phyloP scores from a whole-genome alignment of 306 rosid species.

The Rubus parviflorus region DNA sequence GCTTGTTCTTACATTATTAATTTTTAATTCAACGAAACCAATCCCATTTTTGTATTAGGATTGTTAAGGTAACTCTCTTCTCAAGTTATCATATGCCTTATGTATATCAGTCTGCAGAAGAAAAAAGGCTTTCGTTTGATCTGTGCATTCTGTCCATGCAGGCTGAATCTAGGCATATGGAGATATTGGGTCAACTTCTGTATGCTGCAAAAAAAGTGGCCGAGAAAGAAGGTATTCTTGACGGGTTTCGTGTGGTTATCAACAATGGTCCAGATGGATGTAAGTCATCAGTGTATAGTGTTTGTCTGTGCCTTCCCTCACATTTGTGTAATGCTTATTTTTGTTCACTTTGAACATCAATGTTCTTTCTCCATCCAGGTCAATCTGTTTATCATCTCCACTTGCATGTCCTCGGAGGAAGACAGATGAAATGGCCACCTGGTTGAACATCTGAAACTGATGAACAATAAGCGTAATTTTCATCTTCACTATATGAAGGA shows the following conservation, averaged over 20 bases:
- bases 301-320: slow-evolving; percentile 1
- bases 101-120: background rate
- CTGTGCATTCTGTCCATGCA: slow-evolving; percentile 18
- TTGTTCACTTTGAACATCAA: background rate
- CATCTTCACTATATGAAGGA: background rate
- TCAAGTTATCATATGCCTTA: background rate
- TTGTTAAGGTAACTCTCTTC: background rate
- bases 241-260: slow-evolving; percentile 85
- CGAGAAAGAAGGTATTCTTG: slow-evolving; percentile 72
- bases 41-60: background rate
- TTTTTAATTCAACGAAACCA: background rate
- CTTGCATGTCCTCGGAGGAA: slow-evolving; percentile 88
- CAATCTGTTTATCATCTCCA: slow-evolving; percentile 93
- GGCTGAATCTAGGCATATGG: slow-evolving; percentile 75
- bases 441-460: slow-evolving; percentile 48
- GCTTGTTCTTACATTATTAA: background rate
- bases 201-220: slow-evolving; percentile 79
- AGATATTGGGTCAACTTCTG: slow-evolving; percentile 76
- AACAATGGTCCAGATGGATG: slow-evolving; percentile 77
- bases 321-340: background rate
- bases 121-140: background rate
- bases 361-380: slow-evolving; percentile 40
- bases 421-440: slow-evolving; percentile 86
- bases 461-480: background rate
- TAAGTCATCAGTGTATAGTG: slow-evolving; percentile 35